A percentile compares a stretch with the other conserved stretches of the same genome.
Conservation (phyloP, 1,284 basidiomycete species). For the Moesziomyces antarcticus region DNA sequence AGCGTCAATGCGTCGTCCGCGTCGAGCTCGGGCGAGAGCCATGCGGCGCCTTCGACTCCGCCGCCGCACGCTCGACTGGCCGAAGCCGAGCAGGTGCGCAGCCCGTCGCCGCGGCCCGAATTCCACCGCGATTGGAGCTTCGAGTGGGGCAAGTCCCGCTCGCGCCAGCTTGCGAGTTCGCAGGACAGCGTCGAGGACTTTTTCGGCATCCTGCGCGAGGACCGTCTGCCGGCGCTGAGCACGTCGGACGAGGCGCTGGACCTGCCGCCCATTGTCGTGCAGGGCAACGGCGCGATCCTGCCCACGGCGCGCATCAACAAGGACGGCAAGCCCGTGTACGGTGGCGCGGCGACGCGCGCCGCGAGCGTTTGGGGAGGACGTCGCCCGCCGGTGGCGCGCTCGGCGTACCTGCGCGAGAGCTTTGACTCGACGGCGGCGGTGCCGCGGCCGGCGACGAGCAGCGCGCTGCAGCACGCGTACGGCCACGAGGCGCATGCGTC, state of each 20-base stretch:
- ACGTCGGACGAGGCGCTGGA: constrained; percentile 51
- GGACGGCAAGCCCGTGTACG: constrained; percentile 23
- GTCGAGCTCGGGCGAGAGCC: constrained; percentile 46
- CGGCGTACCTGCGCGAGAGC: constrained; percentile 49
- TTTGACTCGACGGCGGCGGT: constrained; percentile 23
- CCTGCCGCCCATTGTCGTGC: constrained; percentile 55
- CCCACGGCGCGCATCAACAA: constrained; percentile 34
- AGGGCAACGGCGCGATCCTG: constrained; percentile 20
- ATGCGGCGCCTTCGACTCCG: constrained; percentile 36
- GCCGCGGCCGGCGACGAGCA: background rate
- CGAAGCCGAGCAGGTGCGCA: constrained; percentile 1
- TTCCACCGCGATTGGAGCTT: constrained; percentile 61
- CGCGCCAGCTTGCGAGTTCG: constrained; percentile 5
- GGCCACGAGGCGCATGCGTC: constrained; percentile 24
- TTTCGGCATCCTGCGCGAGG: constrained; percentile 54
- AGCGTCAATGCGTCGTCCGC: constrained; percentile 25
- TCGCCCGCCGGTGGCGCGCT: constrained; percentile 53
- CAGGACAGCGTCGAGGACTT: constrained; percentile 55
- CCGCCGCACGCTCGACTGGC: constrained; percentile 10
- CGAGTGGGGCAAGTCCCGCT: constrained; percentile 34
- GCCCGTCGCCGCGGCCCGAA: constrained; percentile 51
- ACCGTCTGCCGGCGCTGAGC: constrained; percentile 45
- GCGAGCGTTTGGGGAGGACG: constrained; percentile 31
- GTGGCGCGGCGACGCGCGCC: background rate
- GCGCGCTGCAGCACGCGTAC: constrained; percentile 4